Base-by-base conservation (phyloP, 306 rosid genomes). In the Cicer arietinum region DNA sequence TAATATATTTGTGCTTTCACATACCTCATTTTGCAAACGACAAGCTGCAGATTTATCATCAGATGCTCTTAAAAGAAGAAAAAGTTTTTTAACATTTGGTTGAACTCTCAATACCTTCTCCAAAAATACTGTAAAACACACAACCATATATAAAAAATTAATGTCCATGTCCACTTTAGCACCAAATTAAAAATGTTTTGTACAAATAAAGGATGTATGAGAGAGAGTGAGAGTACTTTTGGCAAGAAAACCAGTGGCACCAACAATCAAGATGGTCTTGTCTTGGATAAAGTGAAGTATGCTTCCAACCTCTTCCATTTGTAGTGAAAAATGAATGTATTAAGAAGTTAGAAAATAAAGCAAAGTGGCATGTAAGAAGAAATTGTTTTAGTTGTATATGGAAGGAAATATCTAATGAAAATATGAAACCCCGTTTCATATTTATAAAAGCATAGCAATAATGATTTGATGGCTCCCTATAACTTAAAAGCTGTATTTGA, bases 21-120 rank as follows among this genome's bases (percentile, higher is more conserved):
- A 18, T 80, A 93, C 97, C 93, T 90, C 93, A 25, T 78, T 66
- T 4, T 88, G 81, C 63, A 93, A 77, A 16, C 93, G 95, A 14
- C 79, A 75, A 17, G 56, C 47, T 48, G 95, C 93, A 45, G 88
- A 67, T 57, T 84, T 83, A 8, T 67, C 65, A 84, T 93, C 97
- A 0, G 75, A 7, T 2, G 89, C 92, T 73, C 97, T 78, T 74
- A 93, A 56, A 60, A 93, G 97, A 64, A 93, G 91, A 84, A 77
- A 93, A 64, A 93, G 77, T 80, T 86, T 89, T 81, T 89, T 89
- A 73, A 90, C 91, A 42, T 90, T 86, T 16, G 97, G 95, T 81
- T 93, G 95, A 79, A 83, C 85, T 71, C 98, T 86, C 62, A 93
- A 80, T 48, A 91, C 72, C 83, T 93, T 93, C 89, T 93, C 98